A percentile compares a stretch with the other conserved stretches of the same genome.
Conservation (phyloP, 2,329 filamentous ascomycete genomes). For the Colletotrichum camelliae region DNA sequence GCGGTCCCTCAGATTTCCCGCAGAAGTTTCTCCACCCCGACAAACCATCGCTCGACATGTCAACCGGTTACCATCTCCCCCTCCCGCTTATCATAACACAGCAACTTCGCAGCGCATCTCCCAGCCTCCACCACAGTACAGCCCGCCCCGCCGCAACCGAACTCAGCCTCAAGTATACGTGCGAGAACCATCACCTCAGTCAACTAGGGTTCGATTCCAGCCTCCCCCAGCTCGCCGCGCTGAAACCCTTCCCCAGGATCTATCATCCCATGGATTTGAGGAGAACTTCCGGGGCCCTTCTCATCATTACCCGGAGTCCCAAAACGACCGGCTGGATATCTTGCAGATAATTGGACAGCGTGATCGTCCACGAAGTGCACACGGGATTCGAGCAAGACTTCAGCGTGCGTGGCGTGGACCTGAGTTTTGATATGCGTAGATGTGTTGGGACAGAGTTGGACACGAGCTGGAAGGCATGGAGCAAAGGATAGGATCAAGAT, state of each 20-base stretch:
- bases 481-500: no score
- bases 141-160: not conserved
- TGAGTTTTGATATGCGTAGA: not conserved
- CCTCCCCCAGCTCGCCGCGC: not conserved
- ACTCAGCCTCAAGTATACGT: not conserved
- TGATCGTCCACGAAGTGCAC: not conserved
- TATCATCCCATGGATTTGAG: not conserved
- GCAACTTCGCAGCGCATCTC: not conserved
- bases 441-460: not conserved
- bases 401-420: not conserved
- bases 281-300: not conserved
- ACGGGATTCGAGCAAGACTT: not conserved
- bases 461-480: not conserved
- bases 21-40: not conserved
- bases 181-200: not conserved
- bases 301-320: not conserved
- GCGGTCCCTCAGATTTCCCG: not conserved
- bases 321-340: not conserved
- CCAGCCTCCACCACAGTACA: not conserved
- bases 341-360: not conserved
- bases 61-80: not conserved
- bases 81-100: not conserved
- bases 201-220: not conserved
- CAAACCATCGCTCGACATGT: not conserved
- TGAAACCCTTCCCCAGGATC: not conserved